Base-by-base conservation (phyloP, 225 moss, liverwort and hornwort genomes). In the Climacium dendroides region DNA sequence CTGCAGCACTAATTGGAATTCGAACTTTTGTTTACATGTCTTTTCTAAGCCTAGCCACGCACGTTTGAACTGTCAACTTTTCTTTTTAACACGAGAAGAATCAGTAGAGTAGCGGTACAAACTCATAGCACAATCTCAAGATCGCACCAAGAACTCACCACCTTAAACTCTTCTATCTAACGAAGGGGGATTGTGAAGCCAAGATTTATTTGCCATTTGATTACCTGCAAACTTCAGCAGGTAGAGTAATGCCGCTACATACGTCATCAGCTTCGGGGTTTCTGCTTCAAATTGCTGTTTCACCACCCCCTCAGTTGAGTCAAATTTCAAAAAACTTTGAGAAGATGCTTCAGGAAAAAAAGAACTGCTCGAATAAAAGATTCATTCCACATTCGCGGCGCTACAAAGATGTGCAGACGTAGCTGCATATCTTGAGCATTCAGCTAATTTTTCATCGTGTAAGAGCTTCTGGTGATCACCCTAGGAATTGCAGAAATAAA, bases 141-240 rank as follows among this genome's bases (percentile, higher is more conserved):
- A 65, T 65, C 71, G 25, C n/a, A 85, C 67, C 63, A 78, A 74
- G 62, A 74, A 83, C 74, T 79, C 55, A 47, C 53, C 28, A 52
- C 65, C 59, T 43, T 72, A 59, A 48, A 25, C 37, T 65, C 23
- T 65, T 58, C 15, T 20, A 12, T 78, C 62, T 17, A 67, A 62
- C n/a, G 67, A 72, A 34, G 47, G 47, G 13, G 30, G 6, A 83
- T 83, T 75, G 30, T 75, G 60, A 70, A 83, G 65, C 26, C 79
- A 74, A 85, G 43, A 70, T 29, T 48, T 78, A 30, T 72, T 65
- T 74, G 35, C n/a, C 47, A 65, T 65, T 47, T 47, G n/a, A 65
- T 77, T 88, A 92, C 92, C 93, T 84, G 91, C 83, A 78, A 73
- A 85, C 55, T 89, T 90, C 86, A 94, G 86, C 78, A 94, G 88